These are phyloP conservation scores for Geotrichum phurueaensis DNA, from an alignment of 1,139 yeast species.

Conservation along the genomic window DNA sequence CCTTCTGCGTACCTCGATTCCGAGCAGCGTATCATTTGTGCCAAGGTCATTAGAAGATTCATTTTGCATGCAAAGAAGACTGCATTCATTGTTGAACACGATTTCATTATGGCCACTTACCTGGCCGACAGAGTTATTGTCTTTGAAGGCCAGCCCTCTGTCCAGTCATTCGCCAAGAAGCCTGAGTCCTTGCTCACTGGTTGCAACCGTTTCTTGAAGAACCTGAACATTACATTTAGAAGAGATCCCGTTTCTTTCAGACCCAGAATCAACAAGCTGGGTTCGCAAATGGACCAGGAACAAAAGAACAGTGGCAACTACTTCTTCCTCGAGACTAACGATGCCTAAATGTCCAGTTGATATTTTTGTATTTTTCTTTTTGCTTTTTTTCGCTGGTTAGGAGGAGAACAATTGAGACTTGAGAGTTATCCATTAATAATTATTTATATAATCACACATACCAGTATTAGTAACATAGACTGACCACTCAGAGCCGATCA, in stretches of 20 bases:
- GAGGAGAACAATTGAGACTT: not conserved
- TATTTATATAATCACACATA: not conserved
- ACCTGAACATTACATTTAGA: slow-evolving; percentile 95
- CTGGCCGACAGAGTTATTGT: slow-evolving; percentile 98
- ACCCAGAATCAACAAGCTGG: slow-evolving; percentile 96
- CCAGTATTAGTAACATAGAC: not conserved
- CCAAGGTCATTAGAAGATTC: slow-evolving; percentile 95
- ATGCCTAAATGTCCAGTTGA: slow-evolving; percentile 21
- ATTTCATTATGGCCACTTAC: slow-evolving; percentile 98
- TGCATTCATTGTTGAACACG: slow-evolving; percentile 98
- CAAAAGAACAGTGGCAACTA: slow-evolving; percentile 88
- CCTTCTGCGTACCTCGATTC: slow-evolving; percentile 98
- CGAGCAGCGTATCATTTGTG: slow-evolving; percentile 98
- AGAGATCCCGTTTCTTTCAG: slow-evolving; percentile 97
- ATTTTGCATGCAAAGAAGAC: slow-evolving; percentile 95
- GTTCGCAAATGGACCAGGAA: slow-evolving; percentile 97
- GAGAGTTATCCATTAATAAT: not conserved
- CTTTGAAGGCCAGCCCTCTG: slow-evolving; percentile 90
- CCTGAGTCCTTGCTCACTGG: slow-evolving; percentile 95
- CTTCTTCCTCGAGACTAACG: slow-evolving; percentile 79
- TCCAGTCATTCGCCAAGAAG: slow-evolving; percentile 70
- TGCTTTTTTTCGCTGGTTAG: not conserved
- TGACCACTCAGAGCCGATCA: slow-evolving; percentile 2
- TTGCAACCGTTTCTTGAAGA: slow-evolving; percentile 93
- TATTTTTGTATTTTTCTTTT: not conserved